Evolutionary conservation across 2,329 filamentous ascomycete species (phyloP), one percentile per base, ranked within the genome.

Genomic region (Talaromyces islandicus): DNA sequence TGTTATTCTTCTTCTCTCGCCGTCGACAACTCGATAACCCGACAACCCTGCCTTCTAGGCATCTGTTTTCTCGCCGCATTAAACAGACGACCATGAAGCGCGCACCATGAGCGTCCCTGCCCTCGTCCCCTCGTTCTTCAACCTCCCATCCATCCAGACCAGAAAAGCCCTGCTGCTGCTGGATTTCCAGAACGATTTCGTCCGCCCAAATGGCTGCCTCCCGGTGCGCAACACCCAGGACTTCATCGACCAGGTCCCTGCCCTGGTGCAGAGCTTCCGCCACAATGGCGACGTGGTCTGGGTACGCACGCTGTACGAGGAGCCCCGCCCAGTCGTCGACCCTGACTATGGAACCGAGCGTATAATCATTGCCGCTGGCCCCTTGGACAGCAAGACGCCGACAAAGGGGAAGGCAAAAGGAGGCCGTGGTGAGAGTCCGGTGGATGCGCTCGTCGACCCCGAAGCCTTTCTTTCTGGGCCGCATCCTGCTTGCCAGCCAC

Each of bases 171-270:
- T 99, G 50, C 79, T 97, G 21, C 78, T 95, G 19, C 82, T 97
- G 64, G 93, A 96, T 69, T 84, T 96, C 38, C 94, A 97, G 70
- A 91, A 95, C 68, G 93, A 97, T 72, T 96, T 97, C 69, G 77
- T 95, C 60, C 81, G 85, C 7, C 76, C 84, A 1, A 81, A 85
- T 56, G 89, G 90, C 58, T 83, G 86, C 27, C 75, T 97, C 21
- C 83, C 86, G 12, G 84, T 92, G 56, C 78, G 78, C 38, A 81
- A 85, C 50, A 85, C 86, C 3, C 75, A 82, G 4, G 84, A 85
- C 10, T 90, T 92, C 63, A 73, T 94, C 51, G 81, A 88, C 43
- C 85, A 84, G 29, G 83, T 92, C 48, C 77, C 86, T 21, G 75
- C 82, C 7, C 79, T 97, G 2, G 86, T 88, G 48, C 82, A 83